These are phyloP conservation scores for Pseudocercospora ulei DNA, from an alignment of 2,329 filamentous ascomycete genomes.

Conservation along the genomic window DNA sequence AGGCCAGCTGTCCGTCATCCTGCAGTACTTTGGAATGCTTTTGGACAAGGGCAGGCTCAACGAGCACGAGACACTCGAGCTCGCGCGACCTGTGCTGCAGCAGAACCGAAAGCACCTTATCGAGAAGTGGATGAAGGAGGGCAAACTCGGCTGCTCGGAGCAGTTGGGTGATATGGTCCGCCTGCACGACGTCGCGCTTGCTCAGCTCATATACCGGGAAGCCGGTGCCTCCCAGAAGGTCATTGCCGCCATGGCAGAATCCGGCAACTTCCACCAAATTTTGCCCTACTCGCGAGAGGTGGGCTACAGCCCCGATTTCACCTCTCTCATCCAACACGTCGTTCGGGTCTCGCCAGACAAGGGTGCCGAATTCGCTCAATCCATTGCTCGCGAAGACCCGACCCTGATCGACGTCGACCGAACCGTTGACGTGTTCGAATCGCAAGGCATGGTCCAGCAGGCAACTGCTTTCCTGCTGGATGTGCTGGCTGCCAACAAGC, in stretches of 20 bases:
- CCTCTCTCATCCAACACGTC: slow-evolving; percentile 82
- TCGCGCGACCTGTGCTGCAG: slow-evolving; percentile 81
- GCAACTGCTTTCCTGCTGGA: slow-evolving; percentile 97
- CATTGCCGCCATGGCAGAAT: slow-evolving; percentile 87
- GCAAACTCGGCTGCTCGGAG: slow-evolving; percentile 92
- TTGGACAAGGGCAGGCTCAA: slow-evolving; percentile 92
- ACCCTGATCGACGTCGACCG: slow-evolving; percentile 87
- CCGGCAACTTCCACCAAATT: slow-evolving; percentile 94
- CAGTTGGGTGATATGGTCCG: slow-evolving; percentile 91
- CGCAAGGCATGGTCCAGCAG: slow-evolving; percentile 94
- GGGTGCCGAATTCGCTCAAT: slow-evolving; percentile 86
- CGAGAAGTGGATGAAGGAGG: slow-evolving; percentile 95
- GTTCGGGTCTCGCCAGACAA: slow-evolving; percentile 64
- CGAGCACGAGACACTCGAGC: slow-evolving; percentile 83
- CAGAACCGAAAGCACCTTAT: slow-evolving; percentile 92
- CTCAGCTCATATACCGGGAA: slow-evolving; percentile 79
- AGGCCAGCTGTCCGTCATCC: slow-evolving; percentile 82
- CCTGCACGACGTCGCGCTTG: slow-evolving; percentile 76
- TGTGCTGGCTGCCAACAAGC: slow-evolving; percentile 86
- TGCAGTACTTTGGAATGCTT: slow-evolving; percentile 96
- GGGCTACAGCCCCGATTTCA: slow-evolving; percentile 92
- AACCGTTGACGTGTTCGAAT: slow-evolving; percentile 95
- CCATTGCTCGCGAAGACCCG: slow-evolving; percentile 77
- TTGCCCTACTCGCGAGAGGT: slow-evolving; percentile 76
- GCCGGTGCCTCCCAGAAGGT: slow-evolving; percentile 89